phyloP scores from a whole-genome alignment of 768 basidiomycete genomes.

The Rhizopogon salebrosus region DNA sequence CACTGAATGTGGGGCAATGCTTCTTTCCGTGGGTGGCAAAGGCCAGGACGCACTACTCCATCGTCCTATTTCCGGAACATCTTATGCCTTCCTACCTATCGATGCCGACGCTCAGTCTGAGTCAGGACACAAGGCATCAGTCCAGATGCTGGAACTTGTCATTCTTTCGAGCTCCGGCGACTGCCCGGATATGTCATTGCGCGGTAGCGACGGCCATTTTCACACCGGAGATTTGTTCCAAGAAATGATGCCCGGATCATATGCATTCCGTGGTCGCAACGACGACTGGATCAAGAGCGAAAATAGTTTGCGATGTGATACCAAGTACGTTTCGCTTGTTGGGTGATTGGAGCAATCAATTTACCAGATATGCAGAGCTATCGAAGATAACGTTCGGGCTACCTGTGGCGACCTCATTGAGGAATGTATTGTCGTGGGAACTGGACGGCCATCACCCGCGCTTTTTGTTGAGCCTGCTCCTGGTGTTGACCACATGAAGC shows the following conservation, averaged over 20 bases:
- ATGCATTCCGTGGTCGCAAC: conserved; percentile 64
- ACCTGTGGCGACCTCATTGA: conserved; percentile 62
- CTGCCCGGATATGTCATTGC: conserved; percentile 57
- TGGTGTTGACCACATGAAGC: conserved; percentile 48
- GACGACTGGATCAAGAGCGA: conserved; percentile 87
- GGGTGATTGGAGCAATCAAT: background rate
- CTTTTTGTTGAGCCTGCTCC: conserved; percentile 66
- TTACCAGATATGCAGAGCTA: conserved; percentile 39
- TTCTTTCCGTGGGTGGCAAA: conserved; percentile 52
- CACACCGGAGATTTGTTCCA: conserved; percentile 82
- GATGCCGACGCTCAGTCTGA: conserved; percentile 32
- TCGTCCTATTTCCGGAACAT: conserved; percentile 53
- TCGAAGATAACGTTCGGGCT: conserved; percentile 70
- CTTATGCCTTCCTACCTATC: conserved; percentile 64
- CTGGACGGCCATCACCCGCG: conserved; percentile 69
- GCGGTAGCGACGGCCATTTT: conserved; percentile 62
- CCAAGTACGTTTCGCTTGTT: conserved; percentile 39
- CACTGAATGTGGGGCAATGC: conserved; percentile 74
- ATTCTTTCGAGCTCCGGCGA: conserved; percentile 64
- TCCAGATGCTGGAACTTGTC: conserved; percentile 60
- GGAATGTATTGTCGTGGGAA: conserved; percentile 74
- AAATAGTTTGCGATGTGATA: conserved; percentile 74
- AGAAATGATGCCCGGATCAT: conserved; percentile 51
- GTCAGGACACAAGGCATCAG: conserved; percentile 48
- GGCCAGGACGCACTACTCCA: conserved; percentile 49